These are phyloP conservation scores for Marsdenia floribunda DNA, from an alignment of 257 asterid species.

Conservation along the genomic window DNA sequence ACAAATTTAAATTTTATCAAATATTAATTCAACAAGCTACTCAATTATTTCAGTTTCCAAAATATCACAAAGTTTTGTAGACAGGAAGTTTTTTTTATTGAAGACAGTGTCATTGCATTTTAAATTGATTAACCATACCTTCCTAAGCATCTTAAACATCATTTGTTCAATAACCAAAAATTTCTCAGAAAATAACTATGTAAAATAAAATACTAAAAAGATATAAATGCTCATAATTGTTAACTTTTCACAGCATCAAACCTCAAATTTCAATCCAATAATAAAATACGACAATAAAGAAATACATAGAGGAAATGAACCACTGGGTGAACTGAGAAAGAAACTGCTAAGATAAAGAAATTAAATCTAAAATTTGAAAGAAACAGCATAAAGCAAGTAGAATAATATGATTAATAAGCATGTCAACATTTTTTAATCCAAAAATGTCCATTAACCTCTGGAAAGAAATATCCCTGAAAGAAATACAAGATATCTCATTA, in stretches of 20 bases:
- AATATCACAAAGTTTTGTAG: not conserved
- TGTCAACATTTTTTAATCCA: not conserved
- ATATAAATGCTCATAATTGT: not conserved
- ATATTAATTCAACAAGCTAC: conserved; percentile 3
- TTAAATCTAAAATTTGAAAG: not conserved
- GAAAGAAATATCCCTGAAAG: not conserved
- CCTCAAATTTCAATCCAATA: not conserved
- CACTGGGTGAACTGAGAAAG: not conserved
- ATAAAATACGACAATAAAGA: not conserved
- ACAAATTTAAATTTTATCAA: conserved; percentile 12
- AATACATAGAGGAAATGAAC: not conserved
- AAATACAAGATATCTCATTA: not conserved
- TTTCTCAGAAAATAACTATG: not conserved
- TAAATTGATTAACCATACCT: not conserved
- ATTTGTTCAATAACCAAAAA: not conserved
- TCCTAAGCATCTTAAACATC: not conserved
- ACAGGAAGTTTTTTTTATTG: not conserved
- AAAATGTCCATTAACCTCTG: not conserved
- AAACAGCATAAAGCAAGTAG: not conserved
- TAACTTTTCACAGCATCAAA: not conserved
- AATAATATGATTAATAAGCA: not conserved
- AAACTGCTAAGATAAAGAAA: not conserved
- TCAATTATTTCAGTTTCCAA: not conserved
- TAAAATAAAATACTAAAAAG: not conserved
- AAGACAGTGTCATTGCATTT: not conserved